Percentiles rank a stretch among this genome's conserved stretches.
Conservation (phyloP, 371 early-diverging fungal genomes). For the Mortierella sp. region DNA sequence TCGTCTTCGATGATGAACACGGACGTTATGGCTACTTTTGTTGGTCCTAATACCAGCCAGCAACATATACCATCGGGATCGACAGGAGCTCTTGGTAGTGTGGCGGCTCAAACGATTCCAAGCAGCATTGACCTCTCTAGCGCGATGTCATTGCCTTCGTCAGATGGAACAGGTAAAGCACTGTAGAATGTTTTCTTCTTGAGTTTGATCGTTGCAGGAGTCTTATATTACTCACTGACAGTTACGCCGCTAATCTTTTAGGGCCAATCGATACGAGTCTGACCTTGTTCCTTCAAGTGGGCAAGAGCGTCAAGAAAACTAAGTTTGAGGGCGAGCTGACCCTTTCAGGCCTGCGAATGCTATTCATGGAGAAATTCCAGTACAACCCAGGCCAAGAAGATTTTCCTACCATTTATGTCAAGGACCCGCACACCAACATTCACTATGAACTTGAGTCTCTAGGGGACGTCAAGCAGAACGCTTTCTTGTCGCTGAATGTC, state of each 20-base stretch:
- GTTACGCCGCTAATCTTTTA: neutral
- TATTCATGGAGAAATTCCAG: conserved; percentile 75
- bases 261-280: conserved; percentile 32
- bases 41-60: neutral
- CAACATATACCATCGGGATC: conserved; percentile 12
- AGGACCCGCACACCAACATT: conserved; percentile 69
- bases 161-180: conserved; percentile 37
- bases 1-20: conserved; percentile 37
- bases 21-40: neutral
- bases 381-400: conserved; percentile 73
- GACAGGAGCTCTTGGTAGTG: conserved; percentile 18
- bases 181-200: neutral
- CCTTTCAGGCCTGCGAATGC: conserved; percentile 67
- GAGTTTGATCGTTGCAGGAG: neutral
- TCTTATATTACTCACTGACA: neutral
- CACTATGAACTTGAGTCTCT: conserved; percentile 81
- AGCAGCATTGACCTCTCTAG: conserved; percentile 22
- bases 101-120: neutral
- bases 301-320: conserved; percentile 65
- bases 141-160: conserved; percentile 20
- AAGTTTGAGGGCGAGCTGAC: conserved; percentile 71
- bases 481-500: conserved; percentile 76
- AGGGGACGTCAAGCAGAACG: conserved; percentile 70
- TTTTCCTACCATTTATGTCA: conserved; percentile 78
- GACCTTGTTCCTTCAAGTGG: conserved; percentile 65